Base-by-base conservation (phyloP, 495 filamentous ascomycete genomes). In the Penicillium turbatum region DNA sequence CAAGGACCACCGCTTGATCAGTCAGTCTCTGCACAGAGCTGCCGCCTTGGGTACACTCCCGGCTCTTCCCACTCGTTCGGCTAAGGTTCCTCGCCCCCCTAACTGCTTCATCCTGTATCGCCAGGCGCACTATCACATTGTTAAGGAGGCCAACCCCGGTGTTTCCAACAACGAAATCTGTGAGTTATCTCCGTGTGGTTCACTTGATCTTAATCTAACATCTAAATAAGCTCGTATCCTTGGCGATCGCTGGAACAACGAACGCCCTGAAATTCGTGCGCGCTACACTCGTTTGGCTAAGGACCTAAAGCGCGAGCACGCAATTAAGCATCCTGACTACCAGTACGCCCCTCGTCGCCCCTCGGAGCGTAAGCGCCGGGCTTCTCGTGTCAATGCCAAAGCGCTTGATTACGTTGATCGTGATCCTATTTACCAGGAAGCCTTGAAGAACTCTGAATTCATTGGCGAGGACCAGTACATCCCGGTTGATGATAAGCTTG, bases 51-150 rank as follows among this genome's bases (percentile, higher is more conserved):
- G 3, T 10, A 32, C 9, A 10, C 15, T 21, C 24, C 29, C 24
- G 13, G 15, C 11, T 38, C 21, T 51, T 5, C 32, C 53, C 24
- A 11, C 38, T 16, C 67, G 63, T 35, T 7, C 52, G 17, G 32
- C 42, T n/a, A 71, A 74, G 51, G 53, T 76, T 31, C 74, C 74
- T 45, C 69, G 70, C 6, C 75, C 76, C 15, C 63, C 64, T 7
- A 79, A 79, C 58, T 65, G 65, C 2, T 78, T 71, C 44, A 78
- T 78, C 45, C 55, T 78, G 32, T 79, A 74, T 46, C 71, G 77
- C 12, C 64, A 75, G 47, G 53, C 68, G 37, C 56, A 73, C 37
- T 73, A 77, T 50, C 57, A 63, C 5, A 34, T 36, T 11, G 45
- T 74, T 27, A 71, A 70, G 41, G 63, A 51, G n/a, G 48, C 59